Evolutionary conservation across 495 filamentous ascomycete species (phyloP).

Genomic region (Pyrenula aspistea): DNA sequence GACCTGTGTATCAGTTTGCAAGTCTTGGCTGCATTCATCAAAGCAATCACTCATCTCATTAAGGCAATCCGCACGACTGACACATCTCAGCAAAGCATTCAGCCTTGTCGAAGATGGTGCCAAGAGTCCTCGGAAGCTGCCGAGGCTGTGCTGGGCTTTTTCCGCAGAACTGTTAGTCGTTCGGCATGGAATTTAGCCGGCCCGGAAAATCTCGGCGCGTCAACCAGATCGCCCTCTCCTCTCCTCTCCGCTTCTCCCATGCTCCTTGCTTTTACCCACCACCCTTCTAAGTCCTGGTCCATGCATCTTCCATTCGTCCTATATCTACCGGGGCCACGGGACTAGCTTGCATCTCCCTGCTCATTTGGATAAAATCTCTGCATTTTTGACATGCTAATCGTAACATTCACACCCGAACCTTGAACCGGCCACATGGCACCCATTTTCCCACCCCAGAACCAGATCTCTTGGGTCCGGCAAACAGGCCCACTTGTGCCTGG

Average conservation of each 20-base stretch:
- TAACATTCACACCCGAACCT: not conserved
- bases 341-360: not conserved
- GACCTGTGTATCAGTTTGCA: no score
- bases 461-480: not conserved
- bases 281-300: not conserved
- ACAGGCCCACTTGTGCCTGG: not conserved
- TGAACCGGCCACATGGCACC: not conserved
- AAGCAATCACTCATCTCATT: no score
- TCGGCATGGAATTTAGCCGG: not conserved
- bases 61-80: no score
- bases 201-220: not conserved
- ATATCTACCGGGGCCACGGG: not conserved
- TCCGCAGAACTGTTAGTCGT: no score
- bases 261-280: not conserved
- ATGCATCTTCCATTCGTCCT: not conserved
- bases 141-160: no score
- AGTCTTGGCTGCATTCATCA: no score
- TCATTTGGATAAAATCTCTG: not conserved
- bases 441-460: not conserved
- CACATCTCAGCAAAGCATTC: no score
- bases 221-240: not conserved
- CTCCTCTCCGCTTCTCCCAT: not conserved
- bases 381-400: not conserved
- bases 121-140: no score
- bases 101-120: no score